Evolutionary conservation across 768 basidiomycete genomes (phyloP), one percentile per base, ranked within the genome.

Genomic region (Leccinum imitatum): DNA sequence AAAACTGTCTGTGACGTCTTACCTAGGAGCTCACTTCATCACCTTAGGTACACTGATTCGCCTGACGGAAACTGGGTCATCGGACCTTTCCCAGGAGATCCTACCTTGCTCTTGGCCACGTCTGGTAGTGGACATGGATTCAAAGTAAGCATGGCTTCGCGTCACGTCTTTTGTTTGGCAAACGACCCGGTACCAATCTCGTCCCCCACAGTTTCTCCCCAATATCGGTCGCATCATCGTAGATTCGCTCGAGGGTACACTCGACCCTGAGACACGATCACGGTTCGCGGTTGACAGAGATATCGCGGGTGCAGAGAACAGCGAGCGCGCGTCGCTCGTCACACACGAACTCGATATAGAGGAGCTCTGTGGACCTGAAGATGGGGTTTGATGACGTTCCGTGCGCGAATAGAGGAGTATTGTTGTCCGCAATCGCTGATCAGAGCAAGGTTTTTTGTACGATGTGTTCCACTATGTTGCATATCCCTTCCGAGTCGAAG

Each of bases 1-100:
- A 10, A 8, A 53, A 11, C 3, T 35, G 6, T 14, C 27, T 21
- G 2, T 23, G 27, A 37, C 17, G 23, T 13, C 23, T 17, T 15
- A 33, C 31, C 31, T 33, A 3, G 21, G 39, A 11, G 25, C 60
- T 65, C 17, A 65, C n/a, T 2, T 13, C 1, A 41, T 19, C 5
- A 23, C 1, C 31, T 8, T 63, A 95, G 93, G 93, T 98, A 98
- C 71, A 88, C 88, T 23, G 95, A 97, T 66, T 86, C 93, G 5
- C 81, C 86, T 1, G 90, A 95, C 67, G 87, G 85, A 3, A 83
- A 98, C 72, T 98, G 93, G 92, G 77, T 97, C 47, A 92, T 98
- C 63, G 91, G 94, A 25, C 84, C 89, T 64, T 80, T 81, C 25
- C 85, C 86, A 0, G 71, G 72, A 14, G 80, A 87, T 63, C 73